Base-by-base conservation (phyloP, 1,284 basidiomycete species). In the Ustilago shanxiensis region DNA sequence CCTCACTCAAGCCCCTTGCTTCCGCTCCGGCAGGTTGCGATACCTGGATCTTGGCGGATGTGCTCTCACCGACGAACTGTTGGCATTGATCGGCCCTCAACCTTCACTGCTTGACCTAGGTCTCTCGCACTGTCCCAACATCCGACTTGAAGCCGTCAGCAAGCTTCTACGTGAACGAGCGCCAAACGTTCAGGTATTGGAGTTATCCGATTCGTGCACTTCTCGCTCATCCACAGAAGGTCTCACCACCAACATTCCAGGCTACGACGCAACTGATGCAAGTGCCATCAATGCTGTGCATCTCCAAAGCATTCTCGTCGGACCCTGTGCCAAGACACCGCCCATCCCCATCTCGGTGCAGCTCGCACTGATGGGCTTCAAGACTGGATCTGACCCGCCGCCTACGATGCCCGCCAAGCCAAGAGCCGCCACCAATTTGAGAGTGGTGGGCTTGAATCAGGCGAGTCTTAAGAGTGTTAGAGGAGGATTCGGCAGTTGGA, bases 11-110 rank as follows among this genome's bases (percentile, higher is more conserved):
- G 95, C 95, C 0, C 95, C 95, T 0, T 94, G 93, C 83, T 93
- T 99, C 88, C 88, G 88, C 14, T 90, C 89, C 35, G 93, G 94
- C 18, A 87, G 90, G 60, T 88, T 98, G 50, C 89, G 91, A 18
- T 98, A 95, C 87, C 90, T 99, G 67, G 96, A 99, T 86, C 86
- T 99, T 20, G 95, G 95, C 11, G 93, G 93, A 66, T 89, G 93
- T 6, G 91, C 91, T 0, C 80, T 98, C 52, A 93, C 91, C 5
- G 87, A 89, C 59, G 79, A 65, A 31, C 61, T 80, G 31, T 76
- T 86, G 5, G 89, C 89, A 3, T 86, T 92, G 47, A 87, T 91
- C 3, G 86, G 88, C 0, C 87, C 90, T 1, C 95, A 95, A 85
- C 91, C 91, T 1, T 89, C 89, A 41, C 88, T 99, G 22, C 91